Conservation (phyloP, 495 filamentous ascomycete species). For the Hypoxylon cercidicola region DNA sequence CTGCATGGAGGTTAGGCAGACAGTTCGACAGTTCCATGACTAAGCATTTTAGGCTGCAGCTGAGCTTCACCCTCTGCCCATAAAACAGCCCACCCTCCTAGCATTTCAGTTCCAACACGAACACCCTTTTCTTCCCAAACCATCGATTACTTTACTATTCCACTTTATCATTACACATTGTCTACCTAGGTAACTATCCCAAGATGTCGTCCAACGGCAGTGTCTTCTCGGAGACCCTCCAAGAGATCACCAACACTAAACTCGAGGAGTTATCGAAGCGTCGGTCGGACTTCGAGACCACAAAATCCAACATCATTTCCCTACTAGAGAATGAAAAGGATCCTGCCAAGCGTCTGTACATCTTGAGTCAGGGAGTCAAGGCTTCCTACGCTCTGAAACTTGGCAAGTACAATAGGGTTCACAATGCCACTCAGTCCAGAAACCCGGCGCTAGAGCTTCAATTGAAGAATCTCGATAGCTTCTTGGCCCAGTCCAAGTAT, state of each 20-base stretch:
- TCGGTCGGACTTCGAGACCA: slow-evolving; percentile 60
- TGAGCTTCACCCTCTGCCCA: no score
- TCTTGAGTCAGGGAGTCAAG: slow-evolving; percentile 57
- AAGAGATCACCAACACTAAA: slow-evolving; percentile 73
- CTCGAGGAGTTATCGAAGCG: slow-evolving; percentile 70
- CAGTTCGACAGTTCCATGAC: no score
- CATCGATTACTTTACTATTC: no score
- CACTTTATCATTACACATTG: no score
- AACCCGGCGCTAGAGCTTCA: slow-evolving; percentile 51
- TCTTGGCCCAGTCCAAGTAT: slow-evolving; percentile 66
- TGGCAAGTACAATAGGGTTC: slow-evolving; percentile 32
- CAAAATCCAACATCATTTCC: slow-evolving; percentile 49
- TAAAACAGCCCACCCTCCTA: no score
- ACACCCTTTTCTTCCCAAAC: no score
- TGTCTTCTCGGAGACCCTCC: slow-evolving; percentile 69
- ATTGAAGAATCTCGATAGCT: slow-evolving; percentile 59
- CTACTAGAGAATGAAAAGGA: slow-evolving; percentile 43
- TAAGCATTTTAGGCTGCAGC: no score
- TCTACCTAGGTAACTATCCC: background rate
- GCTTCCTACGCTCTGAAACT: slow-evolving; percentile 49
- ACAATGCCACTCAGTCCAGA: slow-evolving; percentile 19
- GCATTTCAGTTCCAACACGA: no score
- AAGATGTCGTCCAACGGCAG: slow-evolving; percentile 30
- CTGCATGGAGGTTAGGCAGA: no score
- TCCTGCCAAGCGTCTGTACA: slow-evolving; percentile 46